Percentiles rank a stretch among this genome's conserved stretches.
phyloP scores from a whole-genome alignment of 352 stramenopile genomes.

The Aphanomyces stellatus region DNA sequence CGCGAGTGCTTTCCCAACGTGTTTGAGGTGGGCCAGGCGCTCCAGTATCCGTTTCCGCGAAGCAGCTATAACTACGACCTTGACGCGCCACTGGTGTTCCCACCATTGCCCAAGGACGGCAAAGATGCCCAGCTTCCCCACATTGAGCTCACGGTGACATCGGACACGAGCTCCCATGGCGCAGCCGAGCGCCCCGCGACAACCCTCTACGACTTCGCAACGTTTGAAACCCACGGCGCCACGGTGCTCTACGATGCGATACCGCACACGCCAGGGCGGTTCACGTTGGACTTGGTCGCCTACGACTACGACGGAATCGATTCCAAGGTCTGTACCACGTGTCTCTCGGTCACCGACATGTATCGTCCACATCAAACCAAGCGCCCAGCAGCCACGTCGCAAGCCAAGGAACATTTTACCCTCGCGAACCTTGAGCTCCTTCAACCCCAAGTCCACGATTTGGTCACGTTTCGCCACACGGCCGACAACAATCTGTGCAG shows the following conservation, averaged over 20 bases:
- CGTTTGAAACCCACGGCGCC: background rate
- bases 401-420: background rate
- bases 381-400: too few species aligned
- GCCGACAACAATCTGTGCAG: background rate
- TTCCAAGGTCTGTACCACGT: background rate
- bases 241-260: background rate
- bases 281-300: background rate
- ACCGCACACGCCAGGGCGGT: background rate
- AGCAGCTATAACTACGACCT: constrained; percentile 1
- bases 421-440: background rate
- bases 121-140: too few species aligned
- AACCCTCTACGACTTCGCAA: background rate
- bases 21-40: background rate
- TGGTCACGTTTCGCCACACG: background rate
- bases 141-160: background rate
- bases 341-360: background rate
- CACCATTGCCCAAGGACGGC: too few species aligned
- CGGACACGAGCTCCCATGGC: background rate
- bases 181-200: background rate
- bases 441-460: background rate
- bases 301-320: background rate
- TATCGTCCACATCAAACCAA: background rate
- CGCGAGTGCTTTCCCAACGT: background rate
- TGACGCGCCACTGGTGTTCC: background rate
- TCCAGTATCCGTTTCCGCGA: background rate